A percentile compares a stretch with the other conserved stretches of the same genome.
Conservation (phyloP, 1,284 basidiomycete genomes). For the Filobasidium uniguttulatum region DNA sequence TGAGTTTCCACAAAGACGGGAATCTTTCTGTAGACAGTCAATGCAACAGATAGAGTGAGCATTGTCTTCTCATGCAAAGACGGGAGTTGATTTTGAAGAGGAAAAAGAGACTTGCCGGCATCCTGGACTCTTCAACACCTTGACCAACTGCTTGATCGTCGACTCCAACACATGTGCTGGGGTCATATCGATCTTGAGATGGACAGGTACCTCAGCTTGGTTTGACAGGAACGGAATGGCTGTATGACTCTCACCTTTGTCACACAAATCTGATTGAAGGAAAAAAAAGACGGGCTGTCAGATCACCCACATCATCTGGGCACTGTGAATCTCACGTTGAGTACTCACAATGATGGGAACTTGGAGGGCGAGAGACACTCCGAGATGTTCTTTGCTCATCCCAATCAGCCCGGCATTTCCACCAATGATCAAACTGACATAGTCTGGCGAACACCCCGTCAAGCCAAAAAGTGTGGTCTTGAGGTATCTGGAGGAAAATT, state of each 20-base stretch:
- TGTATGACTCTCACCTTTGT: slow-evolving; percentile 54
- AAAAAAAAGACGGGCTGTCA: not conserved
- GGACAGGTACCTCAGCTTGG: not conserved
- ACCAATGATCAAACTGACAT: slow-evolving; percentile 90
- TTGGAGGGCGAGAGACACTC: slow-evolving; percentile 82
- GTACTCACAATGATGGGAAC: slow-evolving; percentile 63
- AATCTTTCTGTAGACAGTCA: slow-evolving; percentile 18
- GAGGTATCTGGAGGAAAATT: slow-evolving; percentile 33
- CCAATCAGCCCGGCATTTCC: slow-evolving; percentile 89
- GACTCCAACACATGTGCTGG: slow-evolving; percentile 78
- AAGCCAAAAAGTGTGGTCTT: slow-evolving; percentile 90
- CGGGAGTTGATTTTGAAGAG: not conserved
- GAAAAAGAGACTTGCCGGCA: slow-evolving; percentile 48
- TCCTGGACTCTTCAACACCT: slow-evolving; percentile 85
- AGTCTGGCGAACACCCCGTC: slow-evolving; percentile 86
- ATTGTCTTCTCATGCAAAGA: not conserved
- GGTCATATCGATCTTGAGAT: slow-evolving; percentile 87
- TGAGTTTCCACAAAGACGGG: slow-evolving; percentile 37
- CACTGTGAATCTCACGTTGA: not conserved
- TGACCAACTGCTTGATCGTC: slow-evolving; percentile 81
- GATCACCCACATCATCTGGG: not conserved
- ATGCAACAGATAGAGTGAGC: not conserved
- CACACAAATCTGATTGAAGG: slow-evolving; percentile 50
- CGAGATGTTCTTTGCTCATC: slow-evolving; percentile 95
- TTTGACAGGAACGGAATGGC: not conserved